Conservation (phyloP, 1,139 yeast species). For the Kodamaea fungicola region DNA sequence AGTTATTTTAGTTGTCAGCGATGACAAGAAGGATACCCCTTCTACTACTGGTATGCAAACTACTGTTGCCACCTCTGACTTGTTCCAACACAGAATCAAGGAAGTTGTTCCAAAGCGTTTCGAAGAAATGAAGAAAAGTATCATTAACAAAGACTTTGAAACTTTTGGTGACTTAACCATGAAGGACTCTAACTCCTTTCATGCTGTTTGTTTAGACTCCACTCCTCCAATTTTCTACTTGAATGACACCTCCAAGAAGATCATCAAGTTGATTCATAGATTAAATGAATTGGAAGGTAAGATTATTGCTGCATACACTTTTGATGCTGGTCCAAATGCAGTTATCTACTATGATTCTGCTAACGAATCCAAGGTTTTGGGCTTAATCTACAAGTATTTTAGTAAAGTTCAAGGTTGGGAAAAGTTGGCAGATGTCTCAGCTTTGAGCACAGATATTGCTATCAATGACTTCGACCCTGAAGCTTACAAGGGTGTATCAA, state of each 20-base stretch:
- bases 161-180: constrained; percentile 86
- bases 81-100: constrained; percentile 73
- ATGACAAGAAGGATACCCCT: constrained; percentile 90
- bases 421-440: constrained; percentile 30
- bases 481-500: constrained; percentile 67
- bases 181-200: constrained; percentile 96
- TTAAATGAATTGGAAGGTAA: constrained; percentile 67
- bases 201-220: constrained; percentile 93
- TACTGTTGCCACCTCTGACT: constrained; percentile 84
- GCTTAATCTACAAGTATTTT: constrained; percentile 55
- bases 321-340: constrained; percentile 99
- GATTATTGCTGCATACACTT: constrained; percentile 88
- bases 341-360: constrained; percentile 82
- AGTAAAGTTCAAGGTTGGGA: constrained; percentile 71
- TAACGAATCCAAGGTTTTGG: constrained; percentile 66
- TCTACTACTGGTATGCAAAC: constrained; percentile 95
- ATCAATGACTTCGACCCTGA: constrained; percentile 46
- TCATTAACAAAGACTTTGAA: constrained; percentile 65
- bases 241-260: constrained; percentile 89
- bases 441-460: constrained; percentile 29
- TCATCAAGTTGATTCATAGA: constrained; percentile 76
- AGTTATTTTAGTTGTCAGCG: constrained; percentile 86
- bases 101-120: constrained; percentile 85
- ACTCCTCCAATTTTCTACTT: constrained; percentile 93
- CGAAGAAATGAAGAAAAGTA: constrained; percentile 75